Percentiles rank a stretch among this genome's conserved stretches.
phyloP scores from a whole-genome alignment of 345 rosid genomes.

The Boechera retrofracta region DNA sequence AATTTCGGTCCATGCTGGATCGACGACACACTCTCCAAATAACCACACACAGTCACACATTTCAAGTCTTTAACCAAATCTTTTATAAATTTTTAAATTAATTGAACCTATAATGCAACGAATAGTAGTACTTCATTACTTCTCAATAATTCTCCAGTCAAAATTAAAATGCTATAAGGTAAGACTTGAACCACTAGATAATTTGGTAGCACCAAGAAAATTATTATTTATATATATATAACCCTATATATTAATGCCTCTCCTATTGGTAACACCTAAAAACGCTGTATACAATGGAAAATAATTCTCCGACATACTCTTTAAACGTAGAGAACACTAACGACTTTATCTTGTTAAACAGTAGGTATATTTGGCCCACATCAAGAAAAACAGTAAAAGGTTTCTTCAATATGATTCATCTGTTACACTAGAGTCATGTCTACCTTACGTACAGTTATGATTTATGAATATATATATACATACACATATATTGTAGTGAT shows the following conservation, averaged over 20 bases:
- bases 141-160: conserved; percentile 18
- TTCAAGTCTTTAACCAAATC: conserved; percentile 1
- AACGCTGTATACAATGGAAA: conserved; percentile 31
- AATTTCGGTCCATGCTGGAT: background rate
- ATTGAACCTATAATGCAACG: background rate
- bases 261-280: conserved; percentile 33
- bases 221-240: background rate
- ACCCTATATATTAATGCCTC: background rate
- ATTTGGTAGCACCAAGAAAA: conserved; percentile 21
- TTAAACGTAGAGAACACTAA: conserved; percentile 40
- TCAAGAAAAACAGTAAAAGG: conserved; percentile 33
- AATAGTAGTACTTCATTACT: conserved; percentile 15
- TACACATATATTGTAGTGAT: background rate
- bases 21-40: background rate
- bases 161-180: conserved; percentile 9
- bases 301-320: conserved; percentile 47
- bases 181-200: conserved; percentile 22
- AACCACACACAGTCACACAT: background rate
- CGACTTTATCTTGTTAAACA: conserved; percentile 35
- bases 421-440: conserved; percentile 29
- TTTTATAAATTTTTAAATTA: background rate
- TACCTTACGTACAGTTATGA: conserved; percentile 1
- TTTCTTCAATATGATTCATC: conserved; percentile 22
- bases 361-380: conserved; percentile 38
- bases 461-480: background rate